Evolutionary conservation across 371 early-diverging fungal species (phyloP).

Genomic region (Mortierella sp.): DNA sequence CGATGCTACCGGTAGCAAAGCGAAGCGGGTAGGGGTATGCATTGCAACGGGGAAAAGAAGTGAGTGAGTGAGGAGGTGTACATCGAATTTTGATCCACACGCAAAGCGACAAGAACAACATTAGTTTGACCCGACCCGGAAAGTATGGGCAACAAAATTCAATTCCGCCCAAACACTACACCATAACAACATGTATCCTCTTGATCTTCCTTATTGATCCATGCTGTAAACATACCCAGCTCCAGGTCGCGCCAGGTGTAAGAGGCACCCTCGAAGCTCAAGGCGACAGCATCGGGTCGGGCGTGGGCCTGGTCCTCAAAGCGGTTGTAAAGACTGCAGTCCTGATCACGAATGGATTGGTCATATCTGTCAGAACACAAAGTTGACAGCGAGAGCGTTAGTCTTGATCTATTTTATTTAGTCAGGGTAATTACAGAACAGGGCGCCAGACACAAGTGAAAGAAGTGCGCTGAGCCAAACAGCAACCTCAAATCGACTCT

Average conservation of each 20-base stretch:
- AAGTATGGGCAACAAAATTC: neutral
- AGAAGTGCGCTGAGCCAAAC: no score
- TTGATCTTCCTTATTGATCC: neutral
- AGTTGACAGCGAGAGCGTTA: no score
- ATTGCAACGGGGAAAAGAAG: neutral
- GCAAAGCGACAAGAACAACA: neutral
- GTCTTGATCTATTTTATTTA: neutral
- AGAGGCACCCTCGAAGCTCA: conserved; percentile 43
- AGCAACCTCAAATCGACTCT: neutral
- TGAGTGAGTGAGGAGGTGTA: neutral
- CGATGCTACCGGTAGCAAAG: conserved; percentile 19
- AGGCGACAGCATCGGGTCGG: conserved; percentile 29
- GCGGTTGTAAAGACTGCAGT: conserved; percentile 44
- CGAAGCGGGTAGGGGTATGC: neutral
- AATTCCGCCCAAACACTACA: neutral
- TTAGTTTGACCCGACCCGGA: conserved; percentile 19
- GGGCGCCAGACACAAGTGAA: no score
- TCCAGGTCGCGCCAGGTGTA: conserved; percentile 54
- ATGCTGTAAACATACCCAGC: conserved; percentile 21
- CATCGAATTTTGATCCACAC: neutral
- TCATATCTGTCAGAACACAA: conserved; percentile 14
- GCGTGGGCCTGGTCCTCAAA: conserved; percentile 36
- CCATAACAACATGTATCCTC: neutral
- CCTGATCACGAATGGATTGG: neutral
- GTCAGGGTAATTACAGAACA: no score